Percentiles rank a stretch among this genome's conserved stretches.
Evolutionary conservation across 257 asterid genomes (phyloP).

Genomic region (Rubia yunnanensis): DNA sequence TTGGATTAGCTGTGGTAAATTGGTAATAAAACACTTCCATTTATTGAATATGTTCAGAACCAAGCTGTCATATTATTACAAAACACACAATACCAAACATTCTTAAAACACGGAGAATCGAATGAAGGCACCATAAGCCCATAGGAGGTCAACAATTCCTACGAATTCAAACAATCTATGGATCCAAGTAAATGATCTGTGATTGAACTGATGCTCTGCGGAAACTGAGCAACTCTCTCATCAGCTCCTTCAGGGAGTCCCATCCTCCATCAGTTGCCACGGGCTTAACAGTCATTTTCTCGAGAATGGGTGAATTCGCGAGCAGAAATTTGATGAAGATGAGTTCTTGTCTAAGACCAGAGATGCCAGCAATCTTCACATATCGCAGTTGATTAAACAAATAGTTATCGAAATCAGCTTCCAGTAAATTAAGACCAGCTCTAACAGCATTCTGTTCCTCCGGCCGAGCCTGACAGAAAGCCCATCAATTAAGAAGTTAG

Average conservation of each 20-base stretch:
- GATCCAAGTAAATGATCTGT: slow-evolving; percentile 60
- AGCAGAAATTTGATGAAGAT: slow-evolving; percentile 67
- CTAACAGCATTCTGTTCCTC: slow-evolving; percentile 41
- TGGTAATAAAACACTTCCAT: background rate
- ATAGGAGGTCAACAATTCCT: background rate
- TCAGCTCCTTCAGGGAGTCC: slow-evolving; percentile 69
- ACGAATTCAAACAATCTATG: slow-evolving; percentile 20
- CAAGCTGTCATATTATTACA: background rate
- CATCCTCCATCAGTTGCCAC: slow-evolving; percentile 49
- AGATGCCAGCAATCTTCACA: slow-evolving; percentile 62
- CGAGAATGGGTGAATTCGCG: slow-evolving; percentile 62
- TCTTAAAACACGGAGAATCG: background rate
- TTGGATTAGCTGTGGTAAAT: too few species aligned
- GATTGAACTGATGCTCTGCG: slow-evolving; percentile 74
- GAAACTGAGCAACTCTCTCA: slow-evolving; percentile 77
- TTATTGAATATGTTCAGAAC: background rate
- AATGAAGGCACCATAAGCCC: background rate
- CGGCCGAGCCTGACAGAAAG: slow-evolving; percentile 53
- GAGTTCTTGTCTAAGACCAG: slow-evolving; percentile 59
- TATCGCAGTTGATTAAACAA: slow-evolving; percentile 45
- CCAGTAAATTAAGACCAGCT: slow-evolving; percentile 19
- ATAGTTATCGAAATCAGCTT: slow-evolving; percentile 28
- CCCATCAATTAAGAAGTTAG: background rate
- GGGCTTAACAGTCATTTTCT: slow-evolving; percentile 76
- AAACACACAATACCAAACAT: background rate